phyloP scores from a whole-genome alignment of 768 basidiomycete species.

The Boletus reticuloceps region DNA sequence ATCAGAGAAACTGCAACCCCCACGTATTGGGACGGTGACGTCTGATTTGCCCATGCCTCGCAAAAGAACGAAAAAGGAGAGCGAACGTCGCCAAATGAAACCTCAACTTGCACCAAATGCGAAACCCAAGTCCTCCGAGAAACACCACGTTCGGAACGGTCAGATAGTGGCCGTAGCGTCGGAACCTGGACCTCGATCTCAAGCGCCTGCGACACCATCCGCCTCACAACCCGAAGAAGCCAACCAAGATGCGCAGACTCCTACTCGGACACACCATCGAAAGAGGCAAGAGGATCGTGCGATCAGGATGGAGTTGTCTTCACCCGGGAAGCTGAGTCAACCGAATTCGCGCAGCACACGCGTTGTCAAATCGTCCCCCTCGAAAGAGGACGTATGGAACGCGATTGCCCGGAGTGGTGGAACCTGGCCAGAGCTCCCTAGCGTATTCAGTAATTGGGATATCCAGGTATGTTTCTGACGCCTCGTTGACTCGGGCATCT shows the following conservation, averaged over 20 bases:
- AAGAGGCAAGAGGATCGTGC: not conserved
- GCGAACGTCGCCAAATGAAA: not conserved
- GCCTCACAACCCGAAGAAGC: not conserved
- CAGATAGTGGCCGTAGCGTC: constrained; percentile 8
- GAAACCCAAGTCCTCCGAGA: not conserved
- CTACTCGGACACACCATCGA: not conserved
- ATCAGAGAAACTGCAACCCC: too few relatives aligned
- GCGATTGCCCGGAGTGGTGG: not conserved
- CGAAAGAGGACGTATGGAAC: not conserved
- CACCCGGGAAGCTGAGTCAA: not conserved
- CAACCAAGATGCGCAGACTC: not conserved
- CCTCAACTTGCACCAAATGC: not conserved
- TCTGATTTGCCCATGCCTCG: not conserved
- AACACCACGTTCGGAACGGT: constrained; percentile 14
- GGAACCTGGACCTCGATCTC: not conserved
- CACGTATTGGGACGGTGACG: too few relatives aligned
- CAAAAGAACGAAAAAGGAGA: constrained; percentile 2
- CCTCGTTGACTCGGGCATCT: not conserved
- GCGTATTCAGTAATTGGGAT: constrained; percentile 18
- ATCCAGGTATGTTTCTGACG: constrained; percentile 14
- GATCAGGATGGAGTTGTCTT: not conserved
- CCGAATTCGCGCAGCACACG: not conserved
- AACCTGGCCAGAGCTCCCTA: constrained; percentile 16
- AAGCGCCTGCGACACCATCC: not conserved
- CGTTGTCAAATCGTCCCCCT: not conserved